Percentiles rank a stretch among this genome's conserved stretches.
Evolutionary conservation across 768 basidiomycete genomes (phyloP).

Genomic region (Albatrellus ellisii): DNA sequence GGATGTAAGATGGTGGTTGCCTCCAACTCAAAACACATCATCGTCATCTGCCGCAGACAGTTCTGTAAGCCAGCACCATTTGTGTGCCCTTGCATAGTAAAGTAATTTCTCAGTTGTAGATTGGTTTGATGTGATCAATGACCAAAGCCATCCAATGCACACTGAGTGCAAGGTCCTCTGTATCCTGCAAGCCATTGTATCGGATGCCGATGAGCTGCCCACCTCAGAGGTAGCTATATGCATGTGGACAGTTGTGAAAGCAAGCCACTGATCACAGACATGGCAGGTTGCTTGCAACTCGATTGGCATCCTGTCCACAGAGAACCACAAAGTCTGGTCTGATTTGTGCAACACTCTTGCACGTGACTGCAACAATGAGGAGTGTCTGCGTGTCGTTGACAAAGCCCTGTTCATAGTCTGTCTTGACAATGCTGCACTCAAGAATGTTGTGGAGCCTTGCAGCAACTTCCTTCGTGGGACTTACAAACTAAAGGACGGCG

Average conservation of each 20-base stretch:
- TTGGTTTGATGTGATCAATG: slow-evolving; percentile 94
- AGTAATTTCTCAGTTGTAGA: slow-evolving; percentile 30
- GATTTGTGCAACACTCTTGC: slow-evolving; percentile 50
- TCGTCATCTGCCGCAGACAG: slow-evolving; percentile 81
- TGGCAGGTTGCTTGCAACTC: slow-evolving; percentile 55
- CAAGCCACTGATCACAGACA: neutral
- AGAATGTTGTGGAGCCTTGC: slow-evolving; percentile 59
- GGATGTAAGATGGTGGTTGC: slow-evolving; percentile 83
- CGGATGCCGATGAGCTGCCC: slow-evolving; percentile 80
- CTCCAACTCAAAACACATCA: slow-evolving; percentile 63
- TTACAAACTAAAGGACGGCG: slow-evolving; percentile 67
- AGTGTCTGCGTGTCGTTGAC: slow-evolving; percentile 77
- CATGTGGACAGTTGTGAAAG: slow-evolving; percentile 8
- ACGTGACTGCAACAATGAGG: slow-evolving; percentile 59
- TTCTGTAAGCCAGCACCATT: slow-evolving; percentile 56
- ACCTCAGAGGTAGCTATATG: slow-evolving; percentile 40
- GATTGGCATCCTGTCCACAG: slow-evolving; percentile 89
- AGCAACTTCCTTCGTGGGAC: slow-evolving; percentile 86
- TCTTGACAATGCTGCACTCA: slow-evolving; percentile 65
- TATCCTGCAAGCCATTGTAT: slow-evolving; percentile 81
- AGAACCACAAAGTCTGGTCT: slow-evolving; percentile 91
- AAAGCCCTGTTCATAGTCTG: slow-evolving; percentile 89
- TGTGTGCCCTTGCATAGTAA: neutral
- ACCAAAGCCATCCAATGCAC: slow-evolving; percentile 65
- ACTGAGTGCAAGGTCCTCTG: slow-evolving; percentile 83